phyloP scores from a whole-genome alignment of 768 basidiomycete species.

The Boletales sp. region DNA sequence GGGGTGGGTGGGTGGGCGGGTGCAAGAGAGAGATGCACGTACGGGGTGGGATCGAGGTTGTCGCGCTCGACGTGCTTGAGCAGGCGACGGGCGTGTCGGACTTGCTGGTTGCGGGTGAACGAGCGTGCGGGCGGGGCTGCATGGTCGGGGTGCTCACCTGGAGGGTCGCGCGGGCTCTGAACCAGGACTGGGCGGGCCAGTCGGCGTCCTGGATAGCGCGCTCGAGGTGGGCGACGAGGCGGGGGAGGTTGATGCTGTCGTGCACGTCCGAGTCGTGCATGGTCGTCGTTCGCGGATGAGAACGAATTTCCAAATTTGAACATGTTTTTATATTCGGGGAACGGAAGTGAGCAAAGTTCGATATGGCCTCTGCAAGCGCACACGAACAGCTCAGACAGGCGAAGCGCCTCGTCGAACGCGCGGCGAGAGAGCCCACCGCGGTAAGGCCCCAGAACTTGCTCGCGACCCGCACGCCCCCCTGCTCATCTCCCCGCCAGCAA shows the following conservation, averaged over 20 bases:
- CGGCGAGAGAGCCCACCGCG: conserved; percentile 36
- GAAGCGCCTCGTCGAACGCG: conserved; percentile 41
- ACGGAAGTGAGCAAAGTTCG: too few species aligned
- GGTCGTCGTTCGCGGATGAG: too few species aligned
- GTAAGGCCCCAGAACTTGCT: conserved; percentile 32
- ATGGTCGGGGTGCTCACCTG: conserved; percentile 44
- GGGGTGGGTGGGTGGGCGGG: neutral
- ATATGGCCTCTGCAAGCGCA: conserved; percentile 22
- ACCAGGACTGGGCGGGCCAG: conserved; percentile 44
- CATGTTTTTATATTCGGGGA: too few species aligned
- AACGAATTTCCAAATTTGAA: too few species aligned
- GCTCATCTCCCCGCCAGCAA: too few species aligned
- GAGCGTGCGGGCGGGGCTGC: too few species aligned
- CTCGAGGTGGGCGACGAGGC: conserved; percentile 61
- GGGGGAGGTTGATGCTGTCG: conserved; percentile 65
- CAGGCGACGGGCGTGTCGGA: conserved; percentile 56
- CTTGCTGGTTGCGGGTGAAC: too few species aligned
- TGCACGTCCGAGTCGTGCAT: too few species aligned
- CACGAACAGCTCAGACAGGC: conserved; percentile 19
- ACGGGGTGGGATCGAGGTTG: conserved; percentile 43
- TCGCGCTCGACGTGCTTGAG: conserved; percentile 56
- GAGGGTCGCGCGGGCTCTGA: conserved; percentile 50
- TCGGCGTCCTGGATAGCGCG: conserved; percentile 40
- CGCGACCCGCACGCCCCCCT: neutral
- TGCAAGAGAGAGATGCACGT: too few species aligned